phyloP scores from a whole-genome alignment of 352 stramenopile genomes.

The Globisporangium heterothallicum region DNA sequence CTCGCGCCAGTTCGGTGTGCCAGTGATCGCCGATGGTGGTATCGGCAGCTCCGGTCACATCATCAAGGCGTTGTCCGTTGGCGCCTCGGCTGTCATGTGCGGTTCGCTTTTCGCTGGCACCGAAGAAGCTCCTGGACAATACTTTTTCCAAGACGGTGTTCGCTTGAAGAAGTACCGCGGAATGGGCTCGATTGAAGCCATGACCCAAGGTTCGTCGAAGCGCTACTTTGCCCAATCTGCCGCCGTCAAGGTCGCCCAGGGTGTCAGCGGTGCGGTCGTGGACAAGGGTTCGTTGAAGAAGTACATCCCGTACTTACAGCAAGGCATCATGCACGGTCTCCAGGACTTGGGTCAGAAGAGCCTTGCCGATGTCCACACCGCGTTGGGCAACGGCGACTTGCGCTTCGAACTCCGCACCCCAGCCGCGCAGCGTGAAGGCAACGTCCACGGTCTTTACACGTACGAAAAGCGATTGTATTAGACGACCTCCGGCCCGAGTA shows the following conservation, averaged over 20 bases:
- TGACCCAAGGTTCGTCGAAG: conserved; percentile 95
- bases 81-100: conserved; percentile 99
- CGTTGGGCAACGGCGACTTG: conserved; percentile 78
- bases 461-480: conserved; percentile 93
- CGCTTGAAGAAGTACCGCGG: conserved; percentile 99
- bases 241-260: conserved; percentile 98
- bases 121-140: conserved; percentile 98
- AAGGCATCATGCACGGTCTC: conserved; percentile 97
- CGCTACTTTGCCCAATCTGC: conserved; percentile 88
- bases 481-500: conserved; percentile 1
- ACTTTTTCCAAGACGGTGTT: conserved; percentile 99
- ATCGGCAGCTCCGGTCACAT: conserved; percentile 99
- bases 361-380: conserved; percentile 83
- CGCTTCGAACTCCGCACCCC: conserved; percentile 98
- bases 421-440: conserved; percentile 98
- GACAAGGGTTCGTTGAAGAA: conserved; percentile 98
- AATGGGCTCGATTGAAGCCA: conserved; percentile 99
- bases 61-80: conserved; percentile 97
- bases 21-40: conserved; percentile 98
- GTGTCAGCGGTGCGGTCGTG: conserved; percentile 97
- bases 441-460: conserved; percentile 98
- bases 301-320: conserved; percentile 99
- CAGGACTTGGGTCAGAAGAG: conserved; percentile 96
- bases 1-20: conserved; percentile 94
- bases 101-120: conserved; percentile 99